phyloP scores from a whole-genome alignment of 495 filamentous ascomycete genomes.

The Chaetomium cochliodes region DNA sequence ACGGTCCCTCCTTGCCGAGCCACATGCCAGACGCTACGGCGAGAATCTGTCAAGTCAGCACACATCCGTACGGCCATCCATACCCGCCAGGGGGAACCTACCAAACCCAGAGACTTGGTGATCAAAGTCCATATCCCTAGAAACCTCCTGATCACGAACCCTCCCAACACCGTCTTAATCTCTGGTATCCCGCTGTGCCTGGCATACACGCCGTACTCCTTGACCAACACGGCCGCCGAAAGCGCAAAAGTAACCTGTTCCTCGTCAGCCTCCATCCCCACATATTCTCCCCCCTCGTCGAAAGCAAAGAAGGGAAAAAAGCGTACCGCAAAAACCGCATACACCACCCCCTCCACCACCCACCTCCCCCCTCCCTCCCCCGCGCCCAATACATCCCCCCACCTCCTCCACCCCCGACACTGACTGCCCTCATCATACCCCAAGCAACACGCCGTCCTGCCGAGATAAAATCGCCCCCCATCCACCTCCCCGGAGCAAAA shows the following conservation, averaged over 20 bases:
- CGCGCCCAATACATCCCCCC: conserved; percentile 71
- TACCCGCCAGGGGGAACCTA: conserved; percentile 45
- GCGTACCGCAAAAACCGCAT: conserved; percentile 70
- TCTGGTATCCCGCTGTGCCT: conserved; percentile 97
- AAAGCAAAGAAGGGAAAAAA: conserved; percentile 16
- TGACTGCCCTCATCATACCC: conserved; percentile 76
- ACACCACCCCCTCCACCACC: conserved; percentile 83
- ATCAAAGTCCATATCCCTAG: conserved; percentile 90
- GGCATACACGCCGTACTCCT: conserved; percentile 80
- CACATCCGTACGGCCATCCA: background rate
- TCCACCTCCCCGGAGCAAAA: conserved; percentile 71
- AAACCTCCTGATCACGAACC: conserved; percentile 89
- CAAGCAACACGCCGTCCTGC: conserved; percentile 86
- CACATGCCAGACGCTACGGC: conserved; percentile 94
- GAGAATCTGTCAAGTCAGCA: conserved; percentile 63
- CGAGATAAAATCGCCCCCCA: conserved; percentile 86
- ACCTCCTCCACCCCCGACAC: conserved; percentile 81
- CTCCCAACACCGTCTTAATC: conserved; percentile 94
- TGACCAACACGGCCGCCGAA: conserved; percentile 75
- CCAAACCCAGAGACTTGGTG: conserved; percentile 88
- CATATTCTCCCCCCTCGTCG: conserved; percentile 13
- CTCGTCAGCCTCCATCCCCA: background rate
- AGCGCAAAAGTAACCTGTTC: conserved; percentile 73
- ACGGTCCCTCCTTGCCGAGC: conserved; percentile 96
- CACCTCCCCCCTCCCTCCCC: conserved; percentile 61